Conservation (phyloP, 225 moss, liverwort and hornwort species). For the Antitrichia curtipendula region DNA sequence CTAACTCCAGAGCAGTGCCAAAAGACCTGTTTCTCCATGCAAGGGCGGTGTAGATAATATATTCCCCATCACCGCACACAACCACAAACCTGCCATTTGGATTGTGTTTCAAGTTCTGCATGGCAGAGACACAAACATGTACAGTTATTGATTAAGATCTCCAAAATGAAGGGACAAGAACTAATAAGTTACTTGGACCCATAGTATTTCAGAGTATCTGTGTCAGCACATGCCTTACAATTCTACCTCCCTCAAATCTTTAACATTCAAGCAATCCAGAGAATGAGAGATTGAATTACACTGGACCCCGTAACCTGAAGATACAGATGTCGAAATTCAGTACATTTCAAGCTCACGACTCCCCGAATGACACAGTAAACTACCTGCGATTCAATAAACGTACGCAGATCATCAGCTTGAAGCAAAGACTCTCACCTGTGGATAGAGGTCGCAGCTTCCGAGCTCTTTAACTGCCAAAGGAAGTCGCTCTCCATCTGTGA, state of each 20-base stretch:
- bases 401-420: background rate
- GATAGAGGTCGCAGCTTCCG: constrained; percentile 85
- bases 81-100: constrained; percentile 92
- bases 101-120: constrained; percentile 80
- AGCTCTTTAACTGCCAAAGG: constrained; percentile 87
- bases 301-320: background rate
- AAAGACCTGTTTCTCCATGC: constrained; percentile 99
- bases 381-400: background rate
- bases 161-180: background rate
- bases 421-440: constrained; percentile 46
- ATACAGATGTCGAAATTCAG: background rate
- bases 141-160: background rate
- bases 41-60: constrained; percentile 89
- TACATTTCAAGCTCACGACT: background rate
- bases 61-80: constrained; percentile 95
- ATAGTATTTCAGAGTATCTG: background rate
- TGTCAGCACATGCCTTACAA: background rate
- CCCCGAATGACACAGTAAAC: background rate
- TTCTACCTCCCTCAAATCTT: background rate
- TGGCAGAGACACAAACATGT: background rate
- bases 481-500: constrained; percentile 81
- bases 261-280: background rate
- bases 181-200: background rate
- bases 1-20: constrained; percentile 84
- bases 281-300: background rate